phyloP scores from a whole-genome alignment of 108 stramenopile species.

The Cyclotella distinguenda region DNA sequence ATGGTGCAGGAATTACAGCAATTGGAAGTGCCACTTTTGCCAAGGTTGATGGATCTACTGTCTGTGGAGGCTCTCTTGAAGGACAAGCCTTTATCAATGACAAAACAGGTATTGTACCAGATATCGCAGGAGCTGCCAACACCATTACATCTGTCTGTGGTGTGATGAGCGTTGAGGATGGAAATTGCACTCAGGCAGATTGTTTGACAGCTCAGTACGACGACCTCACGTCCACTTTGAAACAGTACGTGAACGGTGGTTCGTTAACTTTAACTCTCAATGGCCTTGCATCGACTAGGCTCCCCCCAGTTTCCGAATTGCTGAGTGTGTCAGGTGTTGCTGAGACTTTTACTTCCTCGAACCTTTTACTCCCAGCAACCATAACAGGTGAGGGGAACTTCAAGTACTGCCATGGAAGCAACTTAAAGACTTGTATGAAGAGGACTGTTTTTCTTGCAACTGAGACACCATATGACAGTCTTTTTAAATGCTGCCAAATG shows the following conservation, averaged over 20 bases:
- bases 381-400: slow-evolving; percentile 26
- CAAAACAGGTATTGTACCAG: slow-evolving; percentile 24
- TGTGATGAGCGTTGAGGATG: slow-evolving; percentile 33
- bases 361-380: slow-evolving; percentile 37
- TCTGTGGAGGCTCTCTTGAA: slow-evolving; percentile 39
- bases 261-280: slow-evolving; percentile 11
- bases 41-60: slow-evolving; percentile 33
- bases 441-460: slow-evolving; percentile 22
- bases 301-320: slow-evolving; percentile 44
- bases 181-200: slow-evolving; percentile 22
- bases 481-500: slow-evolving; percentile 24
- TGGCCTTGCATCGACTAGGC: slow-evolving; percentile 8
- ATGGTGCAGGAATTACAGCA: slow-evolving; percentile 39
- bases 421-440: slow-evolving; percentile 25
- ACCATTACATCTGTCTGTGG: slow-evolving; percentile 26
- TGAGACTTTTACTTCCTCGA: slow-evolving; percentile 2
- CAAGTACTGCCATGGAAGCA: slow-evolving; percentile 27
- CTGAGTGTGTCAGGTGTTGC: slow-evolving; percentile 8
- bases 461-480: slow-evolving; percentile 29
- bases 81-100: slow-evolving; percentile 42
- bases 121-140: slow-evolving; percentile 31
- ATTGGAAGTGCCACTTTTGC: slow-evolving; percentile 34
- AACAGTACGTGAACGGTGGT: slow-evolving; percentile 17
- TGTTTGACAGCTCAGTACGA: slow-evolving; percentile 24
- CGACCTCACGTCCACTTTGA: slow-evolving; percentile 8